Evolutionary conservation across 177 flowering plant genomes (phyloP).

Genomic region (Vitis hybrid): DNA sequence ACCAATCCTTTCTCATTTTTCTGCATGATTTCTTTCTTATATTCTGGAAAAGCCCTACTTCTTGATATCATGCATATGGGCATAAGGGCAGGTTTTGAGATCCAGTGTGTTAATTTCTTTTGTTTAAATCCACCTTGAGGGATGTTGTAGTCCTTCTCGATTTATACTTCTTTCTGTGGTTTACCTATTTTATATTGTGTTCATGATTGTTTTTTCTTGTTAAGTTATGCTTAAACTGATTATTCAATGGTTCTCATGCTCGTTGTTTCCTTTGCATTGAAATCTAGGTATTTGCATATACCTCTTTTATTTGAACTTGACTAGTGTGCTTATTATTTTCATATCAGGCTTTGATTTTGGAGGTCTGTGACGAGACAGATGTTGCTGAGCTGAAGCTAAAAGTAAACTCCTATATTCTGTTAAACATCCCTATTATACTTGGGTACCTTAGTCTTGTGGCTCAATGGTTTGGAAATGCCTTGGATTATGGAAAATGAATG

Average conservation of each 20-base stretch:
- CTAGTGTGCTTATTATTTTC: conserved; percentile 4
- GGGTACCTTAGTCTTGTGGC: not conserved
- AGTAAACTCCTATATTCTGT: conserved; percentile 29
- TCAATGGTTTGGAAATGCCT: not conserved
- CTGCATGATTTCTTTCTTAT: not conserved
- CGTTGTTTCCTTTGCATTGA: not conserved
- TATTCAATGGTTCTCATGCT: not conserved
- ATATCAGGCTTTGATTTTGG: conserved; percentile 54
- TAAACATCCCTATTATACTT: not conserved
- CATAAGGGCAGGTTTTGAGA: not conserved
- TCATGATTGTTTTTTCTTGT: not conserved
- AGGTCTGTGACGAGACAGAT: conserved; percentile 83
- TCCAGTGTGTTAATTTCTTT: too few relatives aligned
- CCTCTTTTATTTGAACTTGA: too few relatives aligned
- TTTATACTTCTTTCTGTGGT: not conserved
- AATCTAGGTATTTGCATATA: not conserved
- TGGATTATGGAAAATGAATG: too few relatives aligned
- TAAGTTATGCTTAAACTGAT: not conserved
- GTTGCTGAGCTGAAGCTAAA: conserved; percentile 79
- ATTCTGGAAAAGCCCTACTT: not conserved
- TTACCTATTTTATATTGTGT: not conserved
- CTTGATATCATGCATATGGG: not conserved
- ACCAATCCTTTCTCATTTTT: not conserved
- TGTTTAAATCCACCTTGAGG: too few relatives aligned
- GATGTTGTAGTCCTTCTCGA: too few relatives aligned